These are phyloP conservation scores for Kurtzmaniella quercitrusa DNA, from an alignment of 1,139 yeast genomes.

Conservation along the genomic window DNA sequence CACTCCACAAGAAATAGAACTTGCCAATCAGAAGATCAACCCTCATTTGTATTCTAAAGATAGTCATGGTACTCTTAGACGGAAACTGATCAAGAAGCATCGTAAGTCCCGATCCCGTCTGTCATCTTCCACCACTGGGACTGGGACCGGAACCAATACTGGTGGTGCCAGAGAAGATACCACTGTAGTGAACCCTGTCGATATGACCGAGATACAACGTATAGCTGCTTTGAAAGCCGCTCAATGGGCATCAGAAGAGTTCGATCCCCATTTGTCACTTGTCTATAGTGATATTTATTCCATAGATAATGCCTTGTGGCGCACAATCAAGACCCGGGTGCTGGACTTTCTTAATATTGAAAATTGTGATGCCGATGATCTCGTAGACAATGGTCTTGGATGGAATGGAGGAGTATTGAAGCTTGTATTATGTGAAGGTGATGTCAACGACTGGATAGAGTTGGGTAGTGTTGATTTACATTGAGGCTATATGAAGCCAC, in stretches of 20 bases:
- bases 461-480: conserved; percentile 56
- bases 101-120: conserved; percentile 8
- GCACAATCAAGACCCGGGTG: conserved; percentile 65
- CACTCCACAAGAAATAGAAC: conserved; percentile 34
- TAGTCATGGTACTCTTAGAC: conserved; percentile 27
- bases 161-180: conserved; percentile 5
- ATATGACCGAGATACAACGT: conserved; percentile 20
- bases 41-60: conserved; percentile 40
- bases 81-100: conserved; percentile 23
- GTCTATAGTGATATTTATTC: conserved; percentile 67
- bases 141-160: no score
- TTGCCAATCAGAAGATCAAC: conserved; percentile 31
- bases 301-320: conserved; percentile 64
- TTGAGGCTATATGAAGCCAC: conserved; percentile 6
- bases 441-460: conserved; percentile 65
- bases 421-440: conserved; percentile 72
- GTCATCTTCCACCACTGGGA: conserved; percentile 3
- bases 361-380: conserved; percentile 36
- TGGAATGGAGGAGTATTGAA: conserved; percentile 72
- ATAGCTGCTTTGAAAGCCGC: conserved; percentile 38
- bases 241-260: conserved; percentile 56
- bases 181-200: conserved; percentile 17
- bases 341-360: conserved; percentile 61
- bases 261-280: conserved; percentile 70
- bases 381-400: conserved; percentile 34